Evolutionary conservation across 352 stramenopile species (phyloP).

Genomic region (Phytopythium boreale): DNA sequence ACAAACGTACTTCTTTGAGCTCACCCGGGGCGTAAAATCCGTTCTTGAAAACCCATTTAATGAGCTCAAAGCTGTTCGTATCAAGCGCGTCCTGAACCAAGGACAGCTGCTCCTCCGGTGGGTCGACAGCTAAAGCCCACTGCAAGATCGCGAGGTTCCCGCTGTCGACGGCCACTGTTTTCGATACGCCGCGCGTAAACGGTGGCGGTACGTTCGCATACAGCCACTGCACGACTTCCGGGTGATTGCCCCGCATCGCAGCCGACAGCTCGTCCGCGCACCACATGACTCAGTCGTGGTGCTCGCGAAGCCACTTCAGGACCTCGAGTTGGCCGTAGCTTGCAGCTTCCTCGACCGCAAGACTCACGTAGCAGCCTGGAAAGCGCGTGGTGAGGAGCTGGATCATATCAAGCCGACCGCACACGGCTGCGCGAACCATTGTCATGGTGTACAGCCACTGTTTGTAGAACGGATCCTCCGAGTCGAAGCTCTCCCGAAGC

Average conservation of each 20-base stretch:
- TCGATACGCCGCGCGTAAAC: background rate
- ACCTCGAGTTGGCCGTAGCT: conserved; percentile 24
- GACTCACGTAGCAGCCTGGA: background rate
- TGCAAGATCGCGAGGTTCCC: background rate
- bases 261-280: conserved; percentile 22
- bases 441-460: background rate
- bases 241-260: conserved; percentile 20
- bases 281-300: conserved; percentile 19
- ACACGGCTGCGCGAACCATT: background rate
- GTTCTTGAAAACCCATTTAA: conserved; percentile 30
- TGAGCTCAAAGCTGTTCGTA: conserved; percentile 22
- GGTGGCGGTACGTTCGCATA: conserved; percentile 12
- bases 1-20: conserved; percentile 6
- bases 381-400: background rate
- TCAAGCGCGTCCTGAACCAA: conserved; percentile 18
- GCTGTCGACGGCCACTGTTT: background rate
- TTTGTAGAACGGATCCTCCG: background rate
- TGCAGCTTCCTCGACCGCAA: conserved; percentile 30
- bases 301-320: conserved; percentile 14
- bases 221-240: conserved; percentile 29
- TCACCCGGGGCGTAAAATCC: background rate
- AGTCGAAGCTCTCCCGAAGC: conserved; percentile 7
- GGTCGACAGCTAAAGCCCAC: background rate
- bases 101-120: background rate
- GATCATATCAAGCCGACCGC: background rate